These are phyloP conservation scores for Sutorius eximius DNA, from an alignment of 1,284 basidiomycete species.

Conservation along the genomic window DNA sequence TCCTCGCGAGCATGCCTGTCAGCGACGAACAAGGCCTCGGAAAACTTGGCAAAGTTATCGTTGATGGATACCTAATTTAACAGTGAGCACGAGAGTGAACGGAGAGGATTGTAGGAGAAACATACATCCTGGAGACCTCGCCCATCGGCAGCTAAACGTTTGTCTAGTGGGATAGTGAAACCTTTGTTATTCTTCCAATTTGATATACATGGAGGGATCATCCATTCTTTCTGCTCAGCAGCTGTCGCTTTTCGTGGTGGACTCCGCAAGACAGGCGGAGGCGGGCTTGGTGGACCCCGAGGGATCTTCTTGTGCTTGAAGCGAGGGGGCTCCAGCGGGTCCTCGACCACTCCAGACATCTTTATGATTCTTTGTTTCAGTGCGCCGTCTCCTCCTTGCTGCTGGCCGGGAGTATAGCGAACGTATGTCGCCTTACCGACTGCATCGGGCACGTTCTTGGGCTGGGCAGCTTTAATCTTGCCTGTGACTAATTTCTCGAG, in stretches of 20 bases:
- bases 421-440: conserved; percentile 86
- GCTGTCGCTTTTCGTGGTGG: conserved; percentile 95
- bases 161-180: conserved; percentile 98
- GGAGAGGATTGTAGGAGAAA: conserved; percentile 14
- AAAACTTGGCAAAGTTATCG: conserved; percentile 99
- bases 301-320: conserved; percentile 99
- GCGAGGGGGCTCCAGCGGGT: conserved; percentile 93
- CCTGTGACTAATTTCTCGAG: conserved; percentile 92
- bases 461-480: conserved; percentile 96
- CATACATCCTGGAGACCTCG: conserved; percentile 95
- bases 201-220: conserved; percentile 99
- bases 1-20: conserved; percentile 98
- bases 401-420: conserved; percentile 93
- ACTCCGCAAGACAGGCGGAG: conserved; percentile 94
- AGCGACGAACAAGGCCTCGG: conserved; percentile 94
- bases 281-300: conserved; percentile 91
- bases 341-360: conserved; percentile 96
- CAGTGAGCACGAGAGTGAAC: conserved; percentile 3
- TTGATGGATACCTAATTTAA: conserved; percentile 85
- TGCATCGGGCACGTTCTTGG: conserved; percentile 80
- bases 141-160: conserved; percentile 96
- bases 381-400: conserved; percentile 61
- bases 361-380: conserved; percentile 97
- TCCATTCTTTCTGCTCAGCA: conserved; percentile 99
- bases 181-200: conserved; percentile 99